phyloP scores from a whole-genome alignment of 2,329 filamentous ascomycete species.

The Keithomyces neogunnii region DNA sequence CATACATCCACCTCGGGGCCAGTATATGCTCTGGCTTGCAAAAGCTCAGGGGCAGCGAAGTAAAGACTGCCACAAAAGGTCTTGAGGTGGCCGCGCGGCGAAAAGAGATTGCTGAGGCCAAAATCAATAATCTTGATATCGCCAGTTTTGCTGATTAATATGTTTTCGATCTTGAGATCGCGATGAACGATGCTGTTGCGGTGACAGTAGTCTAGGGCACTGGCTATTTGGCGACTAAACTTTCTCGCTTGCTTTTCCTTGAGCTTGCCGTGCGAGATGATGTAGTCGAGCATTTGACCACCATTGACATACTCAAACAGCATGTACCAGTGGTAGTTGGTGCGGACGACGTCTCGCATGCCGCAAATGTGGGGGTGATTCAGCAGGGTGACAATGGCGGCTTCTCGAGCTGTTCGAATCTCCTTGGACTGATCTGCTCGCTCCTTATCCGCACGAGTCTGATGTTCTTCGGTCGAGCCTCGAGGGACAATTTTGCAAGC shows the following conservation, averaged over 20 bases:
- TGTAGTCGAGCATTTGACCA: conserved; percentile 98
- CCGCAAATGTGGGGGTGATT: conserved; percentile 95
- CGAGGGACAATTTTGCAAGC: conserved; percentile 96
- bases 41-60: conserved; percentile 89
- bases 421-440: conserved; percentile 94
- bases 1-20: conserved; percentile 96
- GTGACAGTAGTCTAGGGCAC: conserved; percentile 94
- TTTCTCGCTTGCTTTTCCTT: conserved; percentile 98
- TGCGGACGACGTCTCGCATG: conserved; percentile 89
- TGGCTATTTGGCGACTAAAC: conserved; percentile 94
- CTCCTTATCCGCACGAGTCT: conserved; percentile 65
- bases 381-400: conserved; percentile 88
- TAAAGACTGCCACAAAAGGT: conserved; percentile 98
- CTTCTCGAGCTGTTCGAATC: conserved; percentile 87
- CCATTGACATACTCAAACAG: conserved; percentile 98
- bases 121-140: conserved; percentile 99
- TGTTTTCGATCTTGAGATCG: conserved; percentile 98
- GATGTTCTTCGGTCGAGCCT: conserved; percentile 77
- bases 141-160: conserved; percentile 95
- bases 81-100: conserved; percentile 75
- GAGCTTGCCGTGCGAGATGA: conserved; percentile 93
- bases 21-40: conserved; percentile 90
- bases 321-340: conserved; percentile 99
- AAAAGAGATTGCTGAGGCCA: conserved; percentile 91
- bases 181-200: conserved; percentile 97